Percentiles rank a stretch among this genome's conserved stretches.
Evolutionary conservation across 306 rosid species (phyloP).

Genomic region (Cucurbita pepo): DNA sequence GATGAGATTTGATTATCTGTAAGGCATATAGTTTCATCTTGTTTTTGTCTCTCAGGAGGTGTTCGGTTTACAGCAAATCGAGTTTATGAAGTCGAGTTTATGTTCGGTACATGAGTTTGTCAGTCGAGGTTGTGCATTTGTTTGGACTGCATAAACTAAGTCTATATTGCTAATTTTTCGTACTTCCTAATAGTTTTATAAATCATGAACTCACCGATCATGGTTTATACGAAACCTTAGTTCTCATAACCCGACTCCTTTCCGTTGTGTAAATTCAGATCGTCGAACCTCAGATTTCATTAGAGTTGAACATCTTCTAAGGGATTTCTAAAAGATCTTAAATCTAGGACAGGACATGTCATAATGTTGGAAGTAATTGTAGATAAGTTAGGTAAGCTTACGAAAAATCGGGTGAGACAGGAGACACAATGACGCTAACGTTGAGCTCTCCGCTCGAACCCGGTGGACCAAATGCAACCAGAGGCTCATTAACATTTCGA

Average conservation of each 20-base stretch:
- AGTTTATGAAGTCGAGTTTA: neutral
- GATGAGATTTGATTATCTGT: no score
- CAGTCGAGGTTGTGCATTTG: neutral
- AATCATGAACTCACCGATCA: no score
- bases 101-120: neutral
- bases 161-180: no score
- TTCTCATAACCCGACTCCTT: no score
- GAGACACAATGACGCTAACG: slow-evolving; percentile 69
- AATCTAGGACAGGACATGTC: neutral
- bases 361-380: neutral
- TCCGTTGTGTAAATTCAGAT: neutral
- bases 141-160: neutral
- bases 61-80: neutral
- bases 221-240: no score
- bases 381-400: slow-evolving; percentile 13
- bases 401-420: slow-evolving; percentile 70
- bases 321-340: neutral
- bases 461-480: slow-evolving; percentile 82
- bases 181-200: no score
- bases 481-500: slow-evolving; percentile 37
- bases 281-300: neutral
- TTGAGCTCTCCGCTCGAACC: slow-evolving; percentile 83
- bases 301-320: no score
- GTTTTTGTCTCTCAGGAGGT: neutral
- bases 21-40: neutral